Evolutionary conservation across 2,329 filamentous ascomycete species (phyloP), one percentile per base, ranked within the genome.

Genomic region (Berkeleyomyces basicola): DNA sequence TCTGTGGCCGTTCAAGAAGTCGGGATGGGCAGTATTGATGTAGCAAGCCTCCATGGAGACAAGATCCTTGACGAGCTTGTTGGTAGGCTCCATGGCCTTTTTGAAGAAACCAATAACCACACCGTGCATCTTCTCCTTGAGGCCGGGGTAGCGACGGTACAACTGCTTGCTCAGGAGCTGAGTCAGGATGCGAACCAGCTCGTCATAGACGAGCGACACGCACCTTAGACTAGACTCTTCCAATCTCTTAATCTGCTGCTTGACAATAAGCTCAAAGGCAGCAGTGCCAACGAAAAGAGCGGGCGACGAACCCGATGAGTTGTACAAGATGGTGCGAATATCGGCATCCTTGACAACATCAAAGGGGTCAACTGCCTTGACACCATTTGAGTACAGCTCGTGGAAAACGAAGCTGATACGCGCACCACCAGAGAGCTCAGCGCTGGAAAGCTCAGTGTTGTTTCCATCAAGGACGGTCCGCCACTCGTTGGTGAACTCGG

Each of bases 371-470:
- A 99, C 86, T 1, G 93, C 91, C 80, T 97, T 97, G 72, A 99
- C 82, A 76, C 93, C 93, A 72, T 97, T 97, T 63, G 90, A 86
- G 76, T 99, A 99, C 14, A 99, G 81, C 74, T 99, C 93, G 75
- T 99, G 93, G 82, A 97, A 99, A 55, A 99, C 93, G 71, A 99
- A 99, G 72, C 90, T 96, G 73, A 99, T 99, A 82, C 93, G 87
- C 61, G 93, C 93, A 77, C 93, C 93, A 66, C 93, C 93, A 4
- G 93, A 97, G 66, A 99, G 80, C 74, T 99, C 93, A 1, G 88
- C 82, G 75, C 90, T 96, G 33, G 93, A 97, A 3, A 99, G 80
- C 74, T 99, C 93, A 67, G 90, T 90, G 75, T 95, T 97, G 76
- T 96, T 96, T 69, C 93, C 93, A 68, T 99, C 95, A 65, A 99